phyloP scores from a whole-genome alignment of 441 rosid genomes.

The Geranium incanum region DNA sequence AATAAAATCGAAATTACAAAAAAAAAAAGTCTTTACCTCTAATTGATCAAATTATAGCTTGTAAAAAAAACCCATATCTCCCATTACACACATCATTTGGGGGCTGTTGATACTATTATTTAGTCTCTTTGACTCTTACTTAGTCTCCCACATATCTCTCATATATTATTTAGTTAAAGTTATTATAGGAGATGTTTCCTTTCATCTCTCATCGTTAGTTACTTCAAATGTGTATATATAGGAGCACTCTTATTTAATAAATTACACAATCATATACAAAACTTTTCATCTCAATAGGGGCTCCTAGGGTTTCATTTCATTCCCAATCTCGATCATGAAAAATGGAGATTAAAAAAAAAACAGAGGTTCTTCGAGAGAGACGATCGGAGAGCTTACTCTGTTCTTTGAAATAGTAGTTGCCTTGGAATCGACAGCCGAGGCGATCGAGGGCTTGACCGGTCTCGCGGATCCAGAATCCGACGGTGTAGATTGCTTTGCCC shows the following conservation, averaged over 20 bases:
- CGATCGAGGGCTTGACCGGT: constrained; percentile 93
- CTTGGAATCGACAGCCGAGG: constrained; percentile 89
- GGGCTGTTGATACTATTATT: no score
- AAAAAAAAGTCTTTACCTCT: not conserved
- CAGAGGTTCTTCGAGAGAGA: not conserved
- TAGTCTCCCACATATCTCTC: no score
- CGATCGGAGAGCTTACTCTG: constrained; percentile 41
- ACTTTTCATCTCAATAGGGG: no score
- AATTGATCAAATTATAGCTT: not conserved
- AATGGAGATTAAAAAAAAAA: not conserved
- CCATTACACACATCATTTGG: not conserved
- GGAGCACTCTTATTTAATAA: no score
- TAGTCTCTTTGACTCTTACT: no score
- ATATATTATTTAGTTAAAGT: no score
- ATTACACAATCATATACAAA: no score
- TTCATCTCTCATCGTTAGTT: no score
- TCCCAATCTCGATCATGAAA: not conserved
- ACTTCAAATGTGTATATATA: no score
- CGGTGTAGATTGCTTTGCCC: constrained; percentile 6
- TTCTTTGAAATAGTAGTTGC: constrained; percentile 70
- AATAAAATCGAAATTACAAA: not conserved
- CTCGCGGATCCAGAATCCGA: constrained; percentile 13
- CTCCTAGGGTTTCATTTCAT: constrained; percentile 4
- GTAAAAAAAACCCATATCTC: not conserved
- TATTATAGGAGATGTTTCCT: no score